Conservation (phyloP, 2,329 filamentous ascomycete species). For the Penicillium rolfsii region DNA sequence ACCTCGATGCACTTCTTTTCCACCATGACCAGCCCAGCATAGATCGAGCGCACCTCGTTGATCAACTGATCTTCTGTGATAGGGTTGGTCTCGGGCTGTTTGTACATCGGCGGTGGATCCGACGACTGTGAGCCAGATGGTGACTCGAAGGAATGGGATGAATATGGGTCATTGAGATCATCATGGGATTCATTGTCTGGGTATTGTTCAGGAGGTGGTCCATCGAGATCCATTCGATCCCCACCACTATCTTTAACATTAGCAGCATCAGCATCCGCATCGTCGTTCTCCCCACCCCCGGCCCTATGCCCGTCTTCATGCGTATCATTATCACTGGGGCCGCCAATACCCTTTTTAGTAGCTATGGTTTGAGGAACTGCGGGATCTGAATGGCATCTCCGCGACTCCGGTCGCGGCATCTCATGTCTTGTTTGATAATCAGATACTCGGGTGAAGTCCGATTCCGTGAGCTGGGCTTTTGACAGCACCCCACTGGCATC, state of each 20-base stretch:
- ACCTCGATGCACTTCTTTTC: conserved; percentile 87
- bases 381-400: conserved; percentile 5
- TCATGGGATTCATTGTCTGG: not conserved
- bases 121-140: not conserved
- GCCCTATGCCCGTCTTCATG: not conserved
- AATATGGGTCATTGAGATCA: not conserved
- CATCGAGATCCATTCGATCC: not conserved
- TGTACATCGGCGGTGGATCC: conserved; percentile 41
- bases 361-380: not conserved
- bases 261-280: not conserved
- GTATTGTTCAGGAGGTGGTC: not conserved
- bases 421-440: not conserved
- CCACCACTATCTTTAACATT: no score
- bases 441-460: not conserved
- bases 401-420: not conserved
- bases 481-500: conserved; percentile 1
- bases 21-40: conserved; percentile 80
- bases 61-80: conserved; percentile 80
- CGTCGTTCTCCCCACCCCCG: not conserved
- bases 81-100: conserved; percentile 66
- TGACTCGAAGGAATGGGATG: not conserved
- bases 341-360: not conserved
- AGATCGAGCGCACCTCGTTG: conserved; percentile 67
- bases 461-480: not conserved
- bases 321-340: not conserved